A percentile compares a stretch with the other conserved stretches of the same genome.
These are phyloP conservation scores for Neofusicoccum ribis DNA, from an alignment of 2,329 filamentous ascomycete genomes.

Conservation along the genomic window DNA sequence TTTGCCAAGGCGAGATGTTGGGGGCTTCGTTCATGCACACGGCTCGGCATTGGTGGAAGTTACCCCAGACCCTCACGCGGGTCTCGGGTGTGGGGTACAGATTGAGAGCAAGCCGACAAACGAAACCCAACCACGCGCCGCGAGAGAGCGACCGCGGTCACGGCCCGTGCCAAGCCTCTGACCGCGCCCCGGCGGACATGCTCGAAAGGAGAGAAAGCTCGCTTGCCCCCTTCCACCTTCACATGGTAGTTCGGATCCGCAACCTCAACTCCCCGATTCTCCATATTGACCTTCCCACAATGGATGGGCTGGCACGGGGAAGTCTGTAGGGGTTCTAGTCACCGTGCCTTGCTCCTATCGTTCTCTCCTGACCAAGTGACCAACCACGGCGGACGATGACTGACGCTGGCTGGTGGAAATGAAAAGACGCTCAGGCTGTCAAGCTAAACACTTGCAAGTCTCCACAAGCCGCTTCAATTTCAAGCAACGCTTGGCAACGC, in stretches of 20 bases:
- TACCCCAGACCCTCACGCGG: not conserved
- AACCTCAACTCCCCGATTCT: not conserved
- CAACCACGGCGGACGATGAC: no score
- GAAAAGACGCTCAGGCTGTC: not conserved
- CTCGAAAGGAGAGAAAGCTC: not conserved
- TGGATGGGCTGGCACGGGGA: not conserved
- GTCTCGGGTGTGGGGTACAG: constrained; percentile 1
- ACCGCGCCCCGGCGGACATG: not conserved
- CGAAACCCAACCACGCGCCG: not conserved
- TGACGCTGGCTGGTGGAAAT: constrained; percentile 11
- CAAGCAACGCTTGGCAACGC: not conserved
- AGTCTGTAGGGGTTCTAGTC: not conserved
- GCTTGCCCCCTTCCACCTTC: not conserved
- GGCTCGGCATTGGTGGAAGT: constrained; percentile 7
- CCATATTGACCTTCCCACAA: constrained; percentile 8
- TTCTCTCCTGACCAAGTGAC: not conserved
- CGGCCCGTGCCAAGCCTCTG: not conserved
- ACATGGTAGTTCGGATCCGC: not conserved
- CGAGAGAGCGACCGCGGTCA: not conserved
- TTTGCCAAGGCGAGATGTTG: not conserved
- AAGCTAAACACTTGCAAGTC: not conserved
- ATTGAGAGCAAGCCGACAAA: not conserved
- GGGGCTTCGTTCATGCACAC: not conserved
- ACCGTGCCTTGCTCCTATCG: not conserved
- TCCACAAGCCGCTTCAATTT: not conserved